These are phyloP conservation scores for Oemleria cerasiformis DNA, from an alignment of 306 rosid species.

Conservation along the genomic window DNA sequence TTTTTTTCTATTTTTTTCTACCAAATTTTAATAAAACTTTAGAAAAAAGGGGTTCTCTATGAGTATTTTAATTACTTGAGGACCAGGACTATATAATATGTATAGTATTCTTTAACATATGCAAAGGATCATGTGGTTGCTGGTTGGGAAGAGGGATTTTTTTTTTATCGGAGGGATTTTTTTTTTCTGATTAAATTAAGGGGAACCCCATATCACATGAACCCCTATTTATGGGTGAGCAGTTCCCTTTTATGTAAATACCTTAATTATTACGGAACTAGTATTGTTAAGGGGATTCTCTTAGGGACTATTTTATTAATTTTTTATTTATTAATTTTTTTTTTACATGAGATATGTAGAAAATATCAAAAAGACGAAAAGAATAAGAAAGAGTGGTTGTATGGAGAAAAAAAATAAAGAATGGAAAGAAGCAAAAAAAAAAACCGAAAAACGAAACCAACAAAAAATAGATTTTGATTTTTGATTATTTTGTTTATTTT, in stretches of 20 bases:
- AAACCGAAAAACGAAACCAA: no score
- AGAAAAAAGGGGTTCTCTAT: constrained; percentile 17
- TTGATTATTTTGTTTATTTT: no score
- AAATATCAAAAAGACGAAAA: no score
- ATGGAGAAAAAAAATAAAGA: no score
- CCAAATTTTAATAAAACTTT: not conserved
- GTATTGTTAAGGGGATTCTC: no score
- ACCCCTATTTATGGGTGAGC: not conserved
- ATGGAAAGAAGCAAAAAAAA: no score
- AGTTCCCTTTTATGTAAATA: not conserved
- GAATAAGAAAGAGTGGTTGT: no score
- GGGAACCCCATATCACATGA: constrained; percentile 7
- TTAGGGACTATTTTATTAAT: no score
- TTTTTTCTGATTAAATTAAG: not conserved
- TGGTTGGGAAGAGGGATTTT: constrained; percentile 42
- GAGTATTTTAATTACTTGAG: constrained; percentile 23
- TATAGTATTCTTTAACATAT: constrained; percentile 28
- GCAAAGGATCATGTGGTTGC: constrained; percentile 42
- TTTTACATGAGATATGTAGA: no score
- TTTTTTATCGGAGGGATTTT: no score
- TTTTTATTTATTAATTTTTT: no score
- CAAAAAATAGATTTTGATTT: no score
- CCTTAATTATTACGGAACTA: not conserved
- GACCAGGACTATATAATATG: constrained; percentile 14
- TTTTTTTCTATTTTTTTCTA: not conserved